These are phyloP conservation scores for Massariosphaeria phaeospora DNA, from an alignment of 495 filamentous ascomycete genomes.

Conservation along the genomic window DNA sequence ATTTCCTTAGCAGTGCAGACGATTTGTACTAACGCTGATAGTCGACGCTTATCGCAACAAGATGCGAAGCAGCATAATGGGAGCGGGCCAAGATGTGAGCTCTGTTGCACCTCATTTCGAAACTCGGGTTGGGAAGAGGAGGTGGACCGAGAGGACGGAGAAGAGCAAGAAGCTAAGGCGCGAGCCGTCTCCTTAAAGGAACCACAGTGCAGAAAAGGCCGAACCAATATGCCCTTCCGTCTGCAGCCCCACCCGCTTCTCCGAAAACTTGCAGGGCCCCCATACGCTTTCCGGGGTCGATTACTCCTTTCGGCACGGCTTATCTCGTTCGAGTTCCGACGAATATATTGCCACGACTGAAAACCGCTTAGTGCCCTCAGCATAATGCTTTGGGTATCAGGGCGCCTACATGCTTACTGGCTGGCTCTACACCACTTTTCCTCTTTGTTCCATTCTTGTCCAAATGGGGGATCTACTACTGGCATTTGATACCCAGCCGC, in stretches of 20 bases:
- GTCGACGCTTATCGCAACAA: constrained; percentile 95
- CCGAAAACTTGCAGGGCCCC: constrained; percentile 17
- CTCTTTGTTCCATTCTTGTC: not conserved
- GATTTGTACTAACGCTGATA: constrained; percentile 41
- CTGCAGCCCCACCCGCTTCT: constrained; percentile 21
- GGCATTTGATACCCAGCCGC: constrained; percentile 10
- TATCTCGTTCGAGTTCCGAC: not conserved
- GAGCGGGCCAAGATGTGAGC: constrained; percentile 63
- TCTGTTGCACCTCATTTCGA: constrained; percentile 79
- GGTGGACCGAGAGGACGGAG: constrained; percentile 63
- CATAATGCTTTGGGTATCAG: no score
- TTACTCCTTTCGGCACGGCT: constrained; percentile 19
- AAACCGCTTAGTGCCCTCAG: not conserved
- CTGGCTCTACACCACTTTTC: not conserved
- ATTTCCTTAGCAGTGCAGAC: not conserved
- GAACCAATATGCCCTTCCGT: constrained; percentile 16
- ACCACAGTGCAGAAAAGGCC: not conserved
- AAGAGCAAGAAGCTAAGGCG: constrained; percentile 42
- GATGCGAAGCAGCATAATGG: constrained; percentile 74
- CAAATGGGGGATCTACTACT: not conserved
- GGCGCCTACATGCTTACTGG: no score
- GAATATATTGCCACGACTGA: not conserved
- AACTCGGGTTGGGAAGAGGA: constrained; percentile 79
- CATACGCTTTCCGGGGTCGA: constrained; percentile 18
- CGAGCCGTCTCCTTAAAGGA: constrained; percentile 33